Percentiles rank a stretch among this genome's conserved stretches.
These are phyloP conservation scores for Solanum peruvianum DNA, from an alignment of 257 asterid species.

Conservation along the genomic window DNA sequence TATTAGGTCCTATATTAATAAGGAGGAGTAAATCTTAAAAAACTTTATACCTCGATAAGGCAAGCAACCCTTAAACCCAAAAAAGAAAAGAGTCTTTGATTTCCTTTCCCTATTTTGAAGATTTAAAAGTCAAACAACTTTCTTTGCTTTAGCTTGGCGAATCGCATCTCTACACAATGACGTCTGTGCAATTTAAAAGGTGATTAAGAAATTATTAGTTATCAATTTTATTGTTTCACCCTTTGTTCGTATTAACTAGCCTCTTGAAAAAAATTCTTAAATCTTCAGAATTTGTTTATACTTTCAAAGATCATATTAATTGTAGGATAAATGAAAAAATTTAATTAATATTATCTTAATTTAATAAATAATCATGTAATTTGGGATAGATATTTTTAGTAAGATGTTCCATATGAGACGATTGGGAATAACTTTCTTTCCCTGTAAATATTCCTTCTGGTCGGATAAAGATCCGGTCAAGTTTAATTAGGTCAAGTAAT, in stretches of 20 bases:
- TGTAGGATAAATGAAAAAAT: rapidly evolving
- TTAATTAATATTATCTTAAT: too few species aligned
- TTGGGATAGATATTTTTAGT: too few species aligned
- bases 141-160: not conserved
- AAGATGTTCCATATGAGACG: too few species aligned
- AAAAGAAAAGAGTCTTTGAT: not conserved
- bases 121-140: not conserved
- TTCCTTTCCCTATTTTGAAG: not conserved
- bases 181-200: too few species aligned
- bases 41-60: rapidly evolving
- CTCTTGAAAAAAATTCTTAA: not conserved
- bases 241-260: not conserved
- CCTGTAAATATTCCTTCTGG: not conserved
- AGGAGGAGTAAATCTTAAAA: not conserved
- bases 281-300: too few species aligned
- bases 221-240: too few species aligned
- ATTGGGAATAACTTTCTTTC: rapidly evolving
- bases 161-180: not conserved
- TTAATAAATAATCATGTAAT: too few species aligned
- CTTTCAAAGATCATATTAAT: not conserved
- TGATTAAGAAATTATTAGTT: not conserved
- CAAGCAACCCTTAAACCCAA: not conserved
- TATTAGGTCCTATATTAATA: not conserved
- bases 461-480: too few species aligned
- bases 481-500: too few species aligned